phyloP scores from a whole-genome alignment of 805 yeast genomes.

The Saccharomycopsis fibuligera region DNA sequence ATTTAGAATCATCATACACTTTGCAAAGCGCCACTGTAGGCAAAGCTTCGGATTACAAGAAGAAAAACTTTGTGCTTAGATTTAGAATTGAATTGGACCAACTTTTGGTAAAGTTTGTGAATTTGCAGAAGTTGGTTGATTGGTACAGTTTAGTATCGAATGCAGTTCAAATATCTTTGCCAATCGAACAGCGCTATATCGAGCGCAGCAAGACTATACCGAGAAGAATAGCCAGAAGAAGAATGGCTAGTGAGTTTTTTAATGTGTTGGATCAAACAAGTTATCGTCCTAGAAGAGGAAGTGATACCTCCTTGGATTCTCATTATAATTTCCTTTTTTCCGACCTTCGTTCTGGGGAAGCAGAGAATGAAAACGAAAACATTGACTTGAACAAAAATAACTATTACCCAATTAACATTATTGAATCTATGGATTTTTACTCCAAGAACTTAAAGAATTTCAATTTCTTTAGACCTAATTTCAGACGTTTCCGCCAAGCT shows the following conservation, averaged over 20 bases:
- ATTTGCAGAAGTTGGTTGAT: slow-evolving; percentile 59
- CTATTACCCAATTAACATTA: slow-evolving; percentile 1
- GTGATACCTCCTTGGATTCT: not conserved
- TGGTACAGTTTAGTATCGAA: slow-evolving; percentile 40
- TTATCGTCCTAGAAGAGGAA: not conserved
- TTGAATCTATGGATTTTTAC: slow-evolving; percentile 14
- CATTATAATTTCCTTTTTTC: no score
- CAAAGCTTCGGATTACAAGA: slow-evolving; percentile 76
- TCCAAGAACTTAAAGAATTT: not conserved
- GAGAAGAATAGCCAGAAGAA: not conserved
- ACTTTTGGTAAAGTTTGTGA: slow-evolving; percentile 57
- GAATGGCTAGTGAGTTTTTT: no score
- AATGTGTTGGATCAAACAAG: no score
- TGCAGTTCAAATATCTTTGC: slow-evolving; percentile 2
- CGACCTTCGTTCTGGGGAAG: not conserved
- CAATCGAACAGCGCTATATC: slow-evolving; percentile 7
- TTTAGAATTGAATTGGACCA: slow-evolving; percentile 82
- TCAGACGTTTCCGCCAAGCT: slow-evolving; percentile 5
- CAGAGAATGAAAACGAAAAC: not conserved
- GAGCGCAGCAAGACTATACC: slow-evolving; percentile 5
- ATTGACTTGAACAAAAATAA: not conserved
- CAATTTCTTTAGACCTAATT: slow-evolving; percentile 11
- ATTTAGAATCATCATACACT: slow-evolving; percentile 46
- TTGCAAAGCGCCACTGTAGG: slow-evolving; percentile 83
- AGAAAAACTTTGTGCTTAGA: slow-evolving; percentile 61